Evolutionary conservation across 2,329 filamentous ascomycete genomes (phyloP), one percentile per base, ranked within the genome.

Genomic region (Fusarium robinianum): DNA sequence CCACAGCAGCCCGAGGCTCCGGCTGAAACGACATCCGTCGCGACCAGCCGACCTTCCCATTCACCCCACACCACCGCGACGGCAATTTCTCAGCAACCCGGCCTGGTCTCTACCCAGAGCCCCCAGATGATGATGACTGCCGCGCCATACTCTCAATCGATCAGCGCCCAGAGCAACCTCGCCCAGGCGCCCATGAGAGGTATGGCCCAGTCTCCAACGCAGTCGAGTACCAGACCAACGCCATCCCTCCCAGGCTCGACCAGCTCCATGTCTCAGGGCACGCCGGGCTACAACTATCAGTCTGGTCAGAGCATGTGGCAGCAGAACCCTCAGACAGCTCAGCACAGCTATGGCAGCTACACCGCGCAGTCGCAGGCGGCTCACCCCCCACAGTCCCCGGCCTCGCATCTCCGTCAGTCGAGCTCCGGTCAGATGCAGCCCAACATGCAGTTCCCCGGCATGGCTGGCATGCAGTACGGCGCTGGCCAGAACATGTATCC

Each of bases 101-200:
- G 73, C 34, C 74, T 82, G 56, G 70, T 80, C n/a, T 70, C 80
- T 6, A 80, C 80, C 50, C 82, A 84, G 58, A 81, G 81, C 56
- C 79, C 79, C 10, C 83, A 85, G 64, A 74, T 83, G 72, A 82
- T 87, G 78, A 82, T 83, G 77, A 77, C 78, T 55, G 79, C 67
- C 57, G 80, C 72, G 50, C 76, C 80, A 2, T 95, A 90, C 68
- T 81, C 84, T 40, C 86, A 85, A 62, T 79, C 87, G 40, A 75
- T 84, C 36, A 84, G 88, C 62, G 79, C 85, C 23, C 87, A 87
- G 62, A 85, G 81, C 62, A 77, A 84, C 25, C 82, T 90, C 63
- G 79, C 79, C 19, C 87, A 89, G 64, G 85, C 88, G 16, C 83
- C 75, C 16, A 83, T 90, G 67, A 82, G 87, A 69, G 78, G 80